Conservation (phyloP, 169 alveolate species). For the Plasmodium yoelii region DNA sequence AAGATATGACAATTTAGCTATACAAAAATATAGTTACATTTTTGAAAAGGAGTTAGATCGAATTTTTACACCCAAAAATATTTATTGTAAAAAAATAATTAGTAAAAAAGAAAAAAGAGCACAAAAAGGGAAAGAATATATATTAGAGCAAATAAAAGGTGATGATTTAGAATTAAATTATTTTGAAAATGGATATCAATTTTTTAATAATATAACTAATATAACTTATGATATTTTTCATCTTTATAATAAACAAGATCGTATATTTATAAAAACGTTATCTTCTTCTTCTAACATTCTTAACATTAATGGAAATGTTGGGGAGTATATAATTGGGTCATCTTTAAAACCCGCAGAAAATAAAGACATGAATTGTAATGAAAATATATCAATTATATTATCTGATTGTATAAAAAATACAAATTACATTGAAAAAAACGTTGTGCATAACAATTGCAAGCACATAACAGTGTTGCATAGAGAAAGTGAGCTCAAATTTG, state of each 20-base stretch:
- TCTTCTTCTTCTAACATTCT: slow-evolving; percentile 19
- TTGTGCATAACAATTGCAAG: slow-evolving; percentile 9
- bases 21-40: slow-evolving; percentile 42
- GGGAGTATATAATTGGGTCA: slow-evolving; percentile 45
- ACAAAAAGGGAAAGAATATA: slow-evolving; percentile 59
- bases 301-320: slow-evolving; percentile 54
- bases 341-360: not conserved
- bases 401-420: slow-evolving; percentile 35
- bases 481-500: slow-evolving; percentile 9
- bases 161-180: slow-evolving; percentile 21
- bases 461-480: slow-evolving; percentile 31
- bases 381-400: slow-evolving; percentile 18
- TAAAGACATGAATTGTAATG: not conserved
- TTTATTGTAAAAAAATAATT: slow-evolving; percentile 35
- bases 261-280: slow-evolving; percentile 23
- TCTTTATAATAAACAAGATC: slow-evolving; percentile 38
- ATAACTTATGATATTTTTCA: slow-evolving; percentile 35
- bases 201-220: slow-evolving; percentile 21
- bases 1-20: slow-evolving; percentile 43
- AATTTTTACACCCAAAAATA: slow-evolving; percentile 38
- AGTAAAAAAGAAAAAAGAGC: slow-evolving; percentile 70
- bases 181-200: slow-evolving; percentile 28
- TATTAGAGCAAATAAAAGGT: slow-evolving; percentile 47
- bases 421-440: slow-evolving; percentile 20
- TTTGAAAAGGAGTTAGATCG: slow-evolving; percentile 41